These are phyloP conservation scores for Cryptosporidium sp. DNA, from an alignment of 169 alveolate genomes.

Conservation along the genomic window DNA sequence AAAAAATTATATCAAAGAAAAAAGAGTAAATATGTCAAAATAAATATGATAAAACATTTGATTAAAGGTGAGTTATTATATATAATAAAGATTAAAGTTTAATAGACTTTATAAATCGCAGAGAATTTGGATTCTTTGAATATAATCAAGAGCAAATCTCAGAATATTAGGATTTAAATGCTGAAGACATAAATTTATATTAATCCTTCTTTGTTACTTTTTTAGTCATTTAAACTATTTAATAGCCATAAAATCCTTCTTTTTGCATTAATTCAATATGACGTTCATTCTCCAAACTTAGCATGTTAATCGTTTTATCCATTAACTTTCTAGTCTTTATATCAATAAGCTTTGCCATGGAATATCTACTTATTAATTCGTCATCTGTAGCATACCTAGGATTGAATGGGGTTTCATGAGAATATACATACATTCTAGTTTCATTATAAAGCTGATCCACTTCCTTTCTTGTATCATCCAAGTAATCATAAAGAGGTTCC, in stretches of 20 bases:
- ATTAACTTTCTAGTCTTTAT: constrained; percentile 33
- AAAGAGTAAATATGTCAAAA: constrained; percentile 39
- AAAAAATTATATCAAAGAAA: constrained; percentile 35
- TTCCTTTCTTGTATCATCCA: constrained; percentile 24
- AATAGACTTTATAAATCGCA: neutral
- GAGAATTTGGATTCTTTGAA: constrained; percentile 58
- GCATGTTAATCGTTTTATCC: constrained; percentile 28
- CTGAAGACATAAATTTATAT: neutral
- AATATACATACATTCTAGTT: constrained; percentile 13
- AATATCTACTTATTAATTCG: constrained; percentile 45
- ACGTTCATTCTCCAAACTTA: constrained; percentile 14
- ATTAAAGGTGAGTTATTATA: constrained; percentile 39
- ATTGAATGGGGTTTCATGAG: neutral
- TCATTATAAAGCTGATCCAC: constrained; percentile 45
- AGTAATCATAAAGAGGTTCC: constrained; percentile 31
- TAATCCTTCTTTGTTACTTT: neutral
- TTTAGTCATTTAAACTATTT: neutral
- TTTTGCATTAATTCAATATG: neutral
- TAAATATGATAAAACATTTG: constrained; percentile 35
- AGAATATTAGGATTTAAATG: constrained; percentile 16
- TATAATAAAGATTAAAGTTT: neutral
- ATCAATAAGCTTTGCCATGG: constrained; percentile 47
- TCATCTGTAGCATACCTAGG: constrained; percentile 59
- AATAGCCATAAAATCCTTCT: constrained; percentile 2
- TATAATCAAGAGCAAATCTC: constrained; percentile 16